These are phyloP conservation scores for Monascus ruber DNA, from an alignment of 2,329 filamentous ascomycete species.

Conservation along the genomic window DNA sequence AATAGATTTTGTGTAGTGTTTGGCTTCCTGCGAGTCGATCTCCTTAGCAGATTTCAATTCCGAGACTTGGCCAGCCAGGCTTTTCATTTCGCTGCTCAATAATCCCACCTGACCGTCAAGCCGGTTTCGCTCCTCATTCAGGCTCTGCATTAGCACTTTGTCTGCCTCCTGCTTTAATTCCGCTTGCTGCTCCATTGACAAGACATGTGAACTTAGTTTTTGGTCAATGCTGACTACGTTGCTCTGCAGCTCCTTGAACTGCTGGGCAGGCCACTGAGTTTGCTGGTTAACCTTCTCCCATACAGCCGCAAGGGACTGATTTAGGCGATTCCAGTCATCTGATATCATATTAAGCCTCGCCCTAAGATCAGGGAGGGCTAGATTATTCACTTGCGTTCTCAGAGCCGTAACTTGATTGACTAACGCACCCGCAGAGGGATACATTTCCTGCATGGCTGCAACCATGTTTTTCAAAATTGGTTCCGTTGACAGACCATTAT, in stretches of 20 bases:
- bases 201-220: background rate
- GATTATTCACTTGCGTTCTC: constrained; percentile 5
- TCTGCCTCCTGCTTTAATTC: background rate
- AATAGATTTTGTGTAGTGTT: constrained; percentile 1
- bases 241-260: constrained; percentile 2
- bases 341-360: background rate
- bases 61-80: constrained; percentile 2
- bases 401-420: constrained; percentile 11
- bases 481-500: constrained; percentile 37
- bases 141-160: constrained; percentile 2
- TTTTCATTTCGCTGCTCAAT: constrained; percentile 4
- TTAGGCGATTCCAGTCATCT: background rate
- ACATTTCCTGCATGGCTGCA: constrained; percentile 23
- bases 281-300: background rate
- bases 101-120: constrained; percentile 4
- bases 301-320: too few species aligned
- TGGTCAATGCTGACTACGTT: background rate
- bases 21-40: background rate
- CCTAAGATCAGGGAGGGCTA: background rate
- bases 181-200: background rate
- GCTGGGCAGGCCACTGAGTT: constrained; percentile 1
- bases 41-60: constrained; percentile 1
- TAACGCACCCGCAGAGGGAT: constrained; percentile 18
- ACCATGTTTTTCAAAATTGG: constrained; percentile 24
- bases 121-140: constrained; percentile 7